phyloP scores from a whole-genome alignment of 1,284 basidiomycete species.

The Blastosporella zonata region DNA sequence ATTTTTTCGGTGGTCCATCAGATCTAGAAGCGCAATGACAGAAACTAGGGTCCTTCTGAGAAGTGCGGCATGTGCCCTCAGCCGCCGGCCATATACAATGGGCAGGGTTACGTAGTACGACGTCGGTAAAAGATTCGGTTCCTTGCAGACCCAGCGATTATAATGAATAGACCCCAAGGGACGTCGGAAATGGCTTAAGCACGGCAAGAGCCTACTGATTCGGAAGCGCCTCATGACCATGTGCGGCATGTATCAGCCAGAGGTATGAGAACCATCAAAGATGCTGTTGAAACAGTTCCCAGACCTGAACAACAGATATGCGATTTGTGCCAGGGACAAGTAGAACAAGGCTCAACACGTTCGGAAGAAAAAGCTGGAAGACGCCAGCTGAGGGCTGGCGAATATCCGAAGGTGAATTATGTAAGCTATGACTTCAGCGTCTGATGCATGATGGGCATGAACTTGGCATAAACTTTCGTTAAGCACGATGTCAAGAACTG shows the following conservation, averaged over 20 bases:
- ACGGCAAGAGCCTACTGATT: background rate
- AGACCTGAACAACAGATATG: background rate
- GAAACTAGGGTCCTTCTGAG: background rate
- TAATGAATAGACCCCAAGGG: background rate
- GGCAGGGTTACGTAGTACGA: background rate
- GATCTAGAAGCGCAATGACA: background rate
- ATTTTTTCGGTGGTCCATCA: background rate
- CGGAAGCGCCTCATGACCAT: background rate
- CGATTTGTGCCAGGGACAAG: background rate
- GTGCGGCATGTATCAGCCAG: background rate
- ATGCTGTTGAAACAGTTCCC: background rate
- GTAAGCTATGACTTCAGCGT: slow-evolving; percentile 6
- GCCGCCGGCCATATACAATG: background rate
- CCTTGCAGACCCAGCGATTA: background rate
- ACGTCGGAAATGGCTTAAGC: background rate
- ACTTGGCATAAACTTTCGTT: background rate
- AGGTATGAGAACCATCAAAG: background rate
- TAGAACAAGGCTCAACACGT: no score
- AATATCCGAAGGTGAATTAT: slow-evolving; percentile 3
- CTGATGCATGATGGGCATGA: background rate
- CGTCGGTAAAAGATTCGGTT: background rate
- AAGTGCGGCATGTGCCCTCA: background rate
- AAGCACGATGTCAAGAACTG: slow-evolving; percentile 17
- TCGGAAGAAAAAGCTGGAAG: no score
- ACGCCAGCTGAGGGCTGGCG: no score